Conservation (phyloP, 768 basidiomycete species). For the Cyclocybe aegerita region DNA sequence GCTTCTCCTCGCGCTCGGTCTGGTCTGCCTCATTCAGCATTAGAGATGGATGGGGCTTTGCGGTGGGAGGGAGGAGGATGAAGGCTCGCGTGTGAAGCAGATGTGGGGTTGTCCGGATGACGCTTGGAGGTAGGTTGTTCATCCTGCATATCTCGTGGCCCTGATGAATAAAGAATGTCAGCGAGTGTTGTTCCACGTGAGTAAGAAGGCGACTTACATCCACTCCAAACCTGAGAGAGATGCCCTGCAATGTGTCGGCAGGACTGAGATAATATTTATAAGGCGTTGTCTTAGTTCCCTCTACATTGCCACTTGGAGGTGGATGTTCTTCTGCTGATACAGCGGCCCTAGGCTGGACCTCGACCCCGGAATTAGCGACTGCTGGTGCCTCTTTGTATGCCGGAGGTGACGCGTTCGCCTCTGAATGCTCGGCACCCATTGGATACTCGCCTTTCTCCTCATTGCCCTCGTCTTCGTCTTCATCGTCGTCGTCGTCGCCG, state of each 20-base stretch:
- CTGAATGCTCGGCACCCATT: not conserved
- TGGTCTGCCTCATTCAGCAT: slow-evolving; percentile 23
- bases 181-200: not conserved
- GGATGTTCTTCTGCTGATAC: not conserved
- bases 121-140: slow-evolving; percentile 65
- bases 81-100: slow-evolving; percentile 67
- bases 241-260: slow-evolving; percentile 63
- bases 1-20: slow-evolving; percentile 38
- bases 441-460: not conserved
- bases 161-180: slow-evolving; percentile 28
- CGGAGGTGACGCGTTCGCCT: slow-evolving; percentile 7
- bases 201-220: slow-evolving; percentile 45
- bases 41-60: slow-evolving; percentile 22
- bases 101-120: slow-evolving; percentile 70
- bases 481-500: slow-evolving; percentile 61
- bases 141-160: slow-evolving; percentile 60
- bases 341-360: not conserved
- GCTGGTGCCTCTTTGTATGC: slow-evolving; percentile 1
- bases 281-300: slow-evolving; percentile 10
- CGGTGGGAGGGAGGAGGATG: slow-evolving; percentile 51
- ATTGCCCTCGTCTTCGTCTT: slow-evolving; percentile 28
- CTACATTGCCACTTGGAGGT: not conserved
- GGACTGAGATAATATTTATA: slow-evolving; percentile 53
- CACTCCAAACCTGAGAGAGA: slow-evolving; percentile 58
- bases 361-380: not conserved